Evolutionary conservation across 768 basidiomycete species (phyloP).

Genomic region (Boletus vermiculosoides): DNA sequence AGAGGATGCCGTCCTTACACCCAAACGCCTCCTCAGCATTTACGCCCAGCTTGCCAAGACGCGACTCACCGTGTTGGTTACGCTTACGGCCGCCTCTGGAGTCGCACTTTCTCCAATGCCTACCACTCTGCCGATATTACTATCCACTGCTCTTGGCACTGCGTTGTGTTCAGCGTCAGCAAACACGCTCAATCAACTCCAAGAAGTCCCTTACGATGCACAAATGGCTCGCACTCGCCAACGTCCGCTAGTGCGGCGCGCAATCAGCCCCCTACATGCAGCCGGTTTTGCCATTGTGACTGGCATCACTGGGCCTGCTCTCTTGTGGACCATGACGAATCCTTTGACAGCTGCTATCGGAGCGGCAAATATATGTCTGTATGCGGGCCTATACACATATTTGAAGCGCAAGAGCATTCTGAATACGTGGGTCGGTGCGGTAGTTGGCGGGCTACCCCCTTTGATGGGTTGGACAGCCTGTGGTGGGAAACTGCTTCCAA

Average conservation of each 20-base stretch:
- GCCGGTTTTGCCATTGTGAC: constrained; percentile 73
- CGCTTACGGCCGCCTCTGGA: constrained; percentile 86
- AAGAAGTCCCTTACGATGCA: constrained; percentile 94
- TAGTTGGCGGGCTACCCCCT: constrained; percentile 92
- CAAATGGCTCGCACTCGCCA: constrained; percentile 92
- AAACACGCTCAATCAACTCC: constrained; percentile 91
- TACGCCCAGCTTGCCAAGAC: constrained; percentile 85
- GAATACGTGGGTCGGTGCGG: constrained; percentile 94
- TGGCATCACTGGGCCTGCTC: constrained; percentile 72
- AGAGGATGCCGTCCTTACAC: constrained; percentile 44
- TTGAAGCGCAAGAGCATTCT: constrained; percentile 77
- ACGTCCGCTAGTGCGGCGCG: constrained; percentile 80
- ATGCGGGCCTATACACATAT: constrained; percentile 90
- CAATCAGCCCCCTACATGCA: constrained; percentile 85
- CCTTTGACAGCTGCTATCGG: constrained; percentile 85
- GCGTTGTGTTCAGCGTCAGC: constrained; percentile 90
- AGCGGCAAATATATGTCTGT: constrained; percentile 79
- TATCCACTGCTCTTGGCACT: constrained; percentile 87
- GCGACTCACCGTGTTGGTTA: constrained; percentile 78
- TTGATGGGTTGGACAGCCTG: constrained; percentile 99
- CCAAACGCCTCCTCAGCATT: constrained; percentile 53
- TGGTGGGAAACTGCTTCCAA: constrained; percentile 73
- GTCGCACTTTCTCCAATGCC: constrained; percentile 92
- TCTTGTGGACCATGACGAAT: constrained; percentile 82
- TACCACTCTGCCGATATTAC: constrained; percentile 75